These are phyloP conservation scores for Aspergillus brasiliensis DNA, from an alignment of 2,329 filamentous ascomycete species.

Conservation along the genomic window DNA sequence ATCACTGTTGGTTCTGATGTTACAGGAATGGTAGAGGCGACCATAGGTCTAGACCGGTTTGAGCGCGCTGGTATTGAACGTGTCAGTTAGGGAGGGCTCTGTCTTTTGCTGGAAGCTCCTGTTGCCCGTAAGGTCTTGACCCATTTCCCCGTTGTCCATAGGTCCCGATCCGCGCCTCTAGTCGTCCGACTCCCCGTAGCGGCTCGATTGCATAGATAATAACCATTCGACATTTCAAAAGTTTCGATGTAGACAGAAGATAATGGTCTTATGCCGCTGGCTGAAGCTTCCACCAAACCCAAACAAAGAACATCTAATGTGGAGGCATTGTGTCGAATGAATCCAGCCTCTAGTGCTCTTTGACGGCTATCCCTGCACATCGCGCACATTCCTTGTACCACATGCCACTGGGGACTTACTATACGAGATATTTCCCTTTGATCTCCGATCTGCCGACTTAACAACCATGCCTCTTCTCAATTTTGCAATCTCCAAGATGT, in stretches of 20 bases:
- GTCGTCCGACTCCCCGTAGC: constrained; percentile 14
- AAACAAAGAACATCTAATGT: not conserved
- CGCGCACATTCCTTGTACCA: not conserved
- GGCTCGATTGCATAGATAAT: constrained; percentile 7
- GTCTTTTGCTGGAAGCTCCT: not conserved
- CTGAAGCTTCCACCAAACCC: not conserved
- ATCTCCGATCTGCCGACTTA: not conserved
- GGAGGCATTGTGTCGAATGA: not conserved
- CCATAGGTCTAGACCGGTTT: not conserved
- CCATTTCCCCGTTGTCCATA: constrained; percentile 1
- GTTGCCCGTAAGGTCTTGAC: not conserved
- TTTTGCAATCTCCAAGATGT: not conserved
- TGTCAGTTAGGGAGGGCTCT: not conserved
- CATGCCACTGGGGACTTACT: not conserved
- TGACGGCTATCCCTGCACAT: not conserved
- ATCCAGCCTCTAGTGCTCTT: not conserved
- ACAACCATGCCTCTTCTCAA: not conserved
- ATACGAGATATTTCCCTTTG: not conserved
- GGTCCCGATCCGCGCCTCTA: constrained; percentile 10
- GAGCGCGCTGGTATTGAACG: not conserved
- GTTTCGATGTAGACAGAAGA: not conserved
- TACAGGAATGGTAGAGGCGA: constrained; percentile 7
- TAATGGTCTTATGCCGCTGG: not conserved
- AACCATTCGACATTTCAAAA: not conserved
- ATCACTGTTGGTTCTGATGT: constrained; percentile 11